Base-by-base conservation (phyloP, 805 yeast genomes). In the Wickerhamiella kurtzmanii region DNA sequence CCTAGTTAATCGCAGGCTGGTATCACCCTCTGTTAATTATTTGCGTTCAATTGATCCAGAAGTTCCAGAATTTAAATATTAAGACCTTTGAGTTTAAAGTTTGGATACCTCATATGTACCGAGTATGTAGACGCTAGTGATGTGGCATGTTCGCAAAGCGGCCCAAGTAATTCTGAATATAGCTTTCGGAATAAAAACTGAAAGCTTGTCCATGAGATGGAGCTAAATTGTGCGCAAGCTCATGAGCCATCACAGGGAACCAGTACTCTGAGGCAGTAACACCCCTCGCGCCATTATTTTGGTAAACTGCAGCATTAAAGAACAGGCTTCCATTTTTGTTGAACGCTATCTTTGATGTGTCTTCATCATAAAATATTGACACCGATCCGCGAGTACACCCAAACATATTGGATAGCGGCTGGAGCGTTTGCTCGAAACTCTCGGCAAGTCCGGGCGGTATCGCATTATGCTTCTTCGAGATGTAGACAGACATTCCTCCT, bases 201-300 rank as follows among this genome's bases (percentile, higher is more conserved):
- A 67, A 71, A 32, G 49, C 47, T 19, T 61, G 57, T 13, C 68
- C 69, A 50, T 67, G 71, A 11, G 55, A 48, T 3, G 50, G 13
- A 5, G 52, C 64, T 35, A 65, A 39, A 45, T 66, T 67, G 49
- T 66, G 71, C 8, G 71, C 71, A 45, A 66, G 50, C 46, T 66
- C 71, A 43, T 66, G 71, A 0, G 70, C 68, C 50, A 62, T 53
- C 5, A 64, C 57, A 1, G 68, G 61, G 46, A 53, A 66, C 65
- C 69, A 66, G 49, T 57, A 67, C 46, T 61, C 62, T 18, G 62
- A 41, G 2, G 58, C 44, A 13, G 40, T 45, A 3, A 41, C 37
- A 2, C 40, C 44, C 39, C 45, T 21, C 40, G 41, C 8, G 3
- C 6, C 22, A 2, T 46, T 45, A n/a, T 41, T 37, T 22, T 51